Evolutionary conservation across 192 early-diverging fungal genomes (phyloP), one percentile per base, ranked within the genome.

Genomic region (Bifiguratus adelaidae): DNA sequence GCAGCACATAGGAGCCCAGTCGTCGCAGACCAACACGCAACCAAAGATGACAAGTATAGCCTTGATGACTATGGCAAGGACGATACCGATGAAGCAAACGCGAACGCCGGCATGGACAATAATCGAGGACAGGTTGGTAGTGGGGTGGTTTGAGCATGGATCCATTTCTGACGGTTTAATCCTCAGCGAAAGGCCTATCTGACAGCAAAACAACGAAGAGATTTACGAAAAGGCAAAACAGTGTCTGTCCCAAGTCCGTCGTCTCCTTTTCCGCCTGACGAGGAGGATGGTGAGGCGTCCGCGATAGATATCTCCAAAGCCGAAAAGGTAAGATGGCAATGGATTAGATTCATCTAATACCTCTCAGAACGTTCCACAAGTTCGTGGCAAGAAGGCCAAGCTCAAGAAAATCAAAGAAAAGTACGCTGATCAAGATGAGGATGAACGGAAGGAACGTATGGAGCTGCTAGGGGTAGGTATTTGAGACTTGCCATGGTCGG

Each of bases 341-440:
- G 4, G 26, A 15, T 32, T 38, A 2, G 35, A 50, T 16, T 28
- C 33, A 8, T 26, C 52, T 16, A 21, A 28, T 12, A 33, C 8
- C n/a, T 33, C 32, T 33, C 8, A 8, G 11, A 56, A 55, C 46
- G 41, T 0, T 32, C 25, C 47, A 21, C 30, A 64, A 25, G 61
- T 77, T 9, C 88, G 95, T 32, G 95, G 95, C 19, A 89, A 93
- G 53, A 82, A 80, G 44, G 78, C 81, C 28, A 96, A 96, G 65
- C 51, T 79, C 24, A 88, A 87, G 72, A 96, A 95, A 67, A 75
- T 88, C 19, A 93, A 94, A 61, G 81, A 80, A 25, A 95, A 93
- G 62, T 98, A 98, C 61, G 85, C 72, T 3, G 93, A 97, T 58
- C 87, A 91, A 62, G 91, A 94, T 47, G 93, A 98, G 26, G 91